Base-by-base conservation (phyloP, 768 basidiomycete genomes). In the Tulasnella sp. region DNA sequence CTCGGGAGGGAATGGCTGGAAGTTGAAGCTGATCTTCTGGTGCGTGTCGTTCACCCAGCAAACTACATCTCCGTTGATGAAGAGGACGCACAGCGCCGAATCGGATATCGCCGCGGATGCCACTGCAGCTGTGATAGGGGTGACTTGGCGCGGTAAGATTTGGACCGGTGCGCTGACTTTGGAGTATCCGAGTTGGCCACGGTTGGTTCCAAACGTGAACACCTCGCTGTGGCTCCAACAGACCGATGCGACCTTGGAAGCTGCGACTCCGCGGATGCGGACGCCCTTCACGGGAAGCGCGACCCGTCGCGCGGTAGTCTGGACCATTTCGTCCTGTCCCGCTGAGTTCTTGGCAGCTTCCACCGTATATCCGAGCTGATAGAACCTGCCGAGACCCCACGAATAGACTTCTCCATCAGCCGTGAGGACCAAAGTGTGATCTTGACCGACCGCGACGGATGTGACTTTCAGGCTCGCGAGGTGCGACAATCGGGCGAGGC, bases 131-230 rank as follows among this genome's bases (percentile, higher is more conserved):
- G 89, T 88, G 41, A 98, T 88, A 82, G 92, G 92, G 0, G 96
- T 93, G 4, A 95, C 96, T 80, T 93, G 91, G 41, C 96, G 90
- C 0, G 96, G 96, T 1, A 90, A 84, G 6, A 93, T 84, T 85
- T 97, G 96, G 1, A 94, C 87, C 0, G 94, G 92, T 79, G 93
- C 93, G 0, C 92, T 87, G 22, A 87, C 86, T 84, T 91, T 93
- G 82, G 95, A 93, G 82, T 96, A 96, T 0, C 95, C 94, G 4
- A 99, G 89, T 85, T 99, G 98, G 0, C 98, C 98, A 60, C 89
- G 90, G 85, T 98, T 98, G 37, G 93, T 94, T 0, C 98, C 98
- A 96, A 96, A 99, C 0, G 95, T 96, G 85, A 90, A 96, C 1
- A 96, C 89, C 64, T 91, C 87, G 14, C 85, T 85, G 5, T 87